A percentile compares a stretch with the other conserved stretches of the same genome.
phyloP scores from a whole-genome alignment of 495 filamentous ascomycete species.

The Talaromyces borbonicus region DNA sequence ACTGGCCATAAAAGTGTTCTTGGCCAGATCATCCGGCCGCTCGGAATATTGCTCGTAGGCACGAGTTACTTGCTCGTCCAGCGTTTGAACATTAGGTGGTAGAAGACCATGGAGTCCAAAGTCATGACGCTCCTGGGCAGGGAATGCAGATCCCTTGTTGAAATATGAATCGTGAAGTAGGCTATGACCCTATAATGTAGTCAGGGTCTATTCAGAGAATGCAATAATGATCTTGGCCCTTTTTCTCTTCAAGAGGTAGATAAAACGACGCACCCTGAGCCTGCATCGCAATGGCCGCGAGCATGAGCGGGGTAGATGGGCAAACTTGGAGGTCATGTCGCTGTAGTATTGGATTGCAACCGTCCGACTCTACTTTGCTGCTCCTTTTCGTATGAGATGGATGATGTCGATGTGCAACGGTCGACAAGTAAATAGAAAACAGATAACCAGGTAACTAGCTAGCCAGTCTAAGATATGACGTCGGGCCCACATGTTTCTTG shows the following conservation, averaged over 20 bases:
- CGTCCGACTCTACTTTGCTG: too few species aligned
- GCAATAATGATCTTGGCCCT: too few species aligned
- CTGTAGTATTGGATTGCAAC: too few species aligned
- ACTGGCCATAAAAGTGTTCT: slow-evolving; percentile 75
- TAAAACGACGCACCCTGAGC: slow-evolving; percentile 17
- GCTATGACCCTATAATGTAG: slow-evolving; percentile 39
- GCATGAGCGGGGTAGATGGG: slow-evolving; percentile 51
- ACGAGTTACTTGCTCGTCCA: slow-evolving; percentile 69
- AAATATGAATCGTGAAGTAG: slow-evolving; percentile 61
- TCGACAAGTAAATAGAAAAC: too few species aligned
- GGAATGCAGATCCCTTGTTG: slow-evolving; percentile 79
- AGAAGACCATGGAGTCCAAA: slow-evolving; percentile 67
- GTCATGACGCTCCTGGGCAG: slow-evolving; percentile 51
- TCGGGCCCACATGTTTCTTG: too few species aligned
- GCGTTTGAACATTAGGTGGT: slow-evolving; percentile 60
- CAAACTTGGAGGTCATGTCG: slow-evolving; percentile 31
- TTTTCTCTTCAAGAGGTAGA: neutral
- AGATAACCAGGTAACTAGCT: too few species aligned
- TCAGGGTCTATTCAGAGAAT: neutral
- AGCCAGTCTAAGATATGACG: too few species aligned
- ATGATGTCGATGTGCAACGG: too few species aligned
- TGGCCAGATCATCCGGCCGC: slow-evolving; percentile 50
- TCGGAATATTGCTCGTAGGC: slow-evolving; percentile 72
- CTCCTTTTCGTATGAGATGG: neutral
- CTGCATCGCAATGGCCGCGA: slow-evolving; percentile 49